Conservation (phyloP, 1,139 yeast genomes). For the Hansenula sp. region DNA sequence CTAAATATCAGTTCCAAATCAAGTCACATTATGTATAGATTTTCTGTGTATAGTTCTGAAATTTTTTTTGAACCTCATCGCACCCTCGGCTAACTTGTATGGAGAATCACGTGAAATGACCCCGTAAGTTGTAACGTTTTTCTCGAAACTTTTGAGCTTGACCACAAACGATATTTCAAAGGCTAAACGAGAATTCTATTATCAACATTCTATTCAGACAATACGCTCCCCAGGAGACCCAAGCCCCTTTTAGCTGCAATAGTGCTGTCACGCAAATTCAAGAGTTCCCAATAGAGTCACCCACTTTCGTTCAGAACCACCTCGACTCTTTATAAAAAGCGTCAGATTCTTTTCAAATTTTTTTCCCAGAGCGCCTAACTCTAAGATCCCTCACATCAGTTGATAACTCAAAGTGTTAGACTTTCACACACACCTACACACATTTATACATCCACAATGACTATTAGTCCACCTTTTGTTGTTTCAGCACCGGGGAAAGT, state of each 20-base stretch:
- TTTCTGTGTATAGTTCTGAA: neutral
- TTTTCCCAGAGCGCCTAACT: constrained; percentile 1
- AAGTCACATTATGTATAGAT: neutral
- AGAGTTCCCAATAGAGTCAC: too few species aligned
- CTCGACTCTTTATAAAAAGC: neutral
- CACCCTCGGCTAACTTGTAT: neutral
- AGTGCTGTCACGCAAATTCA: too few species aligned
- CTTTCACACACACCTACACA: neutral
- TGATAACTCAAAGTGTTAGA: too few species aligned
- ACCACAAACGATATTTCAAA: too few species aligned
- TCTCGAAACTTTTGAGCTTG: too few species aligned
- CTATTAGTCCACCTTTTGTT: constrained; percentile 44
- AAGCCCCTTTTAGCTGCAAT: too few species aligned
- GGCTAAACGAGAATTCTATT: too few species aligned
- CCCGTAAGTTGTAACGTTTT: neutral
- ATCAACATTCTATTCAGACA: too few species aligned
- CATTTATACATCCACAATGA: constrained; percentile 4
- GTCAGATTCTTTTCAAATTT: neutral
- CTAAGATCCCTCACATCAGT: neutral
- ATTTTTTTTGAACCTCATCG: constrained; percentile 2
- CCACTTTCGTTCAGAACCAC: too few species aligned
- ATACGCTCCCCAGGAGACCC: too few species aligned
- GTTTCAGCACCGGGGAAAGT: constrained; percentile 98
- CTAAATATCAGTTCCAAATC: too few species aligned
- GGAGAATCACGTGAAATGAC: neutral